Conservation (phyloP, 1,284 basidiomycete species). For the Mycosarcoma maydis region DNA sequence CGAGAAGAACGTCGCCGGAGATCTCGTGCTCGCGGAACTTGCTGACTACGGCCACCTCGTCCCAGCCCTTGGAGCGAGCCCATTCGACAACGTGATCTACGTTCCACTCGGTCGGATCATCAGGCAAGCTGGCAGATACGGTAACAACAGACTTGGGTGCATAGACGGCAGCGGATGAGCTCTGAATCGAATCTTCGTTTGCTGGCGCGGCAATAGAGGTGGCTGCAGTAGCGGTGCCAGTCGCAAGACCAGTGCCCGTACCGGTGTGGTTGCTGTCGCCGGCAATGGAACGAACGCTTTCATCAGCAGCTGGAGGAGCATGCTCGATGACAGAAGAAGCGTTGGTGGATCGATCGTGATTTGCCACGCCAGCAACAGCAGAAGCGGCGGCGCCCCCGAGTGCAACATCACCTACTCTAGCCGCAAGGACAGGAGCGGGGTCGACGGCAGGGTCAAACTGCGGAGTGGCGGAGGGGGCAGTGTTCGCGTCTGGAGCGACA, state of each 20-base stretch:
- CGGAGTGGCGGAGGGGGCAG: constrained; percentile 1
- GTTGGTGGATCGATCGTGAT: constrained; percentile 21
- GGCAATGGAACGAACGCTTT: constrained; percentile 31
- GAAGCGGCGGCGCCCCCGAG: constrained; percentile 62
- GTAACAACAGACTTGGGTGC: constrained; percentile 10
- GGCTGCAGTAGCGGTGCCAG: constrained; percentile 40
- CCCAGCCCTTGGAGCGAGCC: constrained; percentile 85
- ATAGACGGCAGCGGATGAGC: constrained; percentile 2
- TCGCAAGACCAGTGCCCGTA: constrained; percentile 21
- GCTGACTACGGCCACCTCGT: constrained; percentile 76
- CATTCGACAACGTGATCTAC: constrained; percentile 91
- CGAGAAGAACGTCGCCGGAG: constrained; percentile 92
- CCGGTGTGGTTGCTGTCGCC: constrained; percentile 29
- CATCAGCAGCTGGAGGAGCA: constrained; percentile 17
- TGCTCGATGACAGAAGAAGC: constrained; percentile 6
- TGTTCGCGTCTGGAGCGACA: constrained; percentile 13
- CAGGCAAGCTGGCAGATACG: constrained; percentile 11
- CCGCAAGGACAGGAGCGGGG: constrained; percentile 13
- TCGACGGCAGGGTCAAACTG: neutral
- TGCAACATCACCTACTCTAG: constrained; percentile 22
- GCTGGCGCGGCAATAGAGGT: constrained; percentile 59
- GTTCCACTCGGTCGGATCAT: constrained; percentile 78
- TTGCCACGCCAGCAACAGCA: constrained; percentile 31
- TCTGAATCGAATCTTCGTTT: constrained; percentile 48
- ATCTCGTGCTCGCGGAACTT: constrained; percentile 93